Evolutionary conservation across 345 rosid genomes (phyloP).

Genomic region (Citrus unshiu): DNA sequence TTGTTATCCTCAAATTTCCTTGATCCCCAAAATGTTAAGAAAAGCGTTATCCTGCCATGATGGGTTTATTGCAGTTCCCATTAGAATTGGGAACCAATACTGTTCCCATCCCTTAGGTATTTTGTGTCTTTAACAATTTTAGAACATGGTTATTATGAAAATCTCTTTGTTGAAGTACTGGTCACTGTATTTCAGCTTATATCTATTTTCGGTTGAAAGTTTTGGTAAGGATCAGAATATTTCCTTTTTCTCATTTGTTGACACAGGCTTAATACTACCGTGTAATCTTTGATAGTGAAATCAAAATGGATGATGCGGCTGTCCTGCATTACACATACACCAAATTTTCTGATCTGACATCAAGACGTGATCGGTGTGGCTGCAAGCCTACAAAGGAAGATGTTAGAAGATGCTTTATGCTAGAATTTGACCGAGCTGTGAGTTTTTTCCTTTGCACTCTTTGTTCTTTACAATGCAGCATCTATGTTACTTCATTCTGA

Average conservation of each 20-base stretch:
- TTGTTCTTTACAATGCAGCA: neutral
- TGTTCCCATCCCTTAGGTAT: neutral
- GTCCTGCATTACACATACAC: conserved; percentile 89
- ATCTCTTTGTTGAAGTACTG: neutral
- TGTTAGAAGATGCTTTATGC: conserved; percentile 96
- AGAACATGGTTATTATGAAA: neutral
- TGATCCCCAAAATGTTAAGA: neutral
- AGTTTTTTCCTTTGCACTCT: conserved; percentile 28
- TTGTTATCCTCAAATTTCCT: neutral
- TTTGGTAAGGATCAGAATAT: neutral
- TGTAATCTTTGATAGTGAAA: conserved; percentile 45
- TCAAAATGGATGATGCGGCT: conserved; percentile 85
- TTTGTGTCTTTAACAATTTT: neutral
- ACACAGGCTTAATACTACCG: conserved; percentile 1
- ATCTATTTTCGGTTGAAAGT: neutral
- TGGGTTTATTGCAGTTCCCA: neutral
- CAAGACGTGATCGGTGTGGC: conserved; percentile 97
- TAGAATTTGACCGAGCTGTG: conserved; percentile 95
- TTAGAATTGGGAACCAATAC: neutral
- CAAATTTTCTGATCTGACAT: conserved; percentile 88
- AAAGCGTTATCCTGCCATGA: neutral
- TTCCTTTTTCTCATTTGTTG: neutral
- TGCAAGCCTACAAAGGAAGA: conserved; percentile 97
- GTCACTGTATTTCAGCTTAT: neutral
- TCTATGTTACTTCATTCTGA: neutral